Percentiles rank a stretch among this genome's conserved stretches.
phyloP scores from a whole-genome alignment of 2,329 filamentous ascomycete genomes.

The Colletotrichum tofieldiae region DNA sequence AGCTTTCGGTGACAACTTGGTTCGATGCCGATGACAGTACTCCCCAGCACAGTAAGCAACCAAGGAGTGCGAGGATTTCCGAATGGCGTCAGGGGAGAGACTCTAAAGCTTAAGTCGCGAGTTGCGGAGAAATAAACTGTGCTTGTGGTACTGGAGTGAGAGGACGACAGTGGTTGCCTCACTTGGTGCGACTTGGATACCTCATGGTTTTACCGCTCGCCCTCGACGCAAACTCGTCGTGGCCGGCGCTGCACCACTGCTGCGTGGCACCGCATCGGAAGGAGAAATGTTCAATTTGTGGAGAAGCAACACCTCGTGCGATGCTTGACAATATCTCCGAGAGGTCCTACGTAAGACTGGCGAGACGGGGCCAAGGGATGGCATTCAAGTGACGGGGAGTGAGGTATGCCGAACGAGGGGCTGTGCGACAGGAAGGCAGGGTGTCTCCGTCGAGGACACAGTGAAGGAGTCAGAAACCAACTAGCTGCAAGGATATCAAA shows the following conservation, averaged over 20 bases:
- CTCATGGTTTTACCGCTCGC: constrained; percentile 31
- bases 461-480: neutral
- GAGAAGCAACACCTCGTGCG: constrained; percentile 15
- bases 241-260: constrained; percentile 36
- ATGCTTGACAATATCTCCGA: constrained; percentile 35
- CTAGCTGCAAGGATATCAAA: neutral
- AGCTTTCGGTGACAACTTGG: neutral
- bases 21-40: neutral
- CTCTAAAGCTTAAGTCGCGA: constrained; percentile 24
- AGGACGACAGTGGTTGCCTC: constrained; percentile 36
- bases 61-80: neutral
- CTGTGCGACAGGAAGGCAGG: constrained; percentile 2
- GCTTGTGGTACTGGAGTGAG: constrained; percentile 39
- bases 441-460: constrained; percentile 27
- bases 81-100: neutral
- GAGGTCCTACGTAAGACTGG: constrained; percentile 23
- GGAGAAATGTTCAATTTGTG: constrained; percentile 30
- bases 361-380: constrained; percentile 10
- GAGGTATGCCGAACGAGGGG: constrained; percentile 15
- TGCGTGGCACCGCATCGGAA: constrained; percentile 37
- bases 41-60: too few relatives aligned
- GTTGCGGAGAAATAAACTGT: constrained; percentile 15
- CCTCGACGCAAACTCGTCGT: constrained; percentile 44
- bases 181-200: constrained; percentile 32
- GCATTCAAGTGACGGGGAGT: neutral